Percentiles rank a stretch among this genome's conserved stretches.
Evolutionary conservation across 805 yeast genomes (phyloP).

Genomic region (Candida peoriensis): DNA sequence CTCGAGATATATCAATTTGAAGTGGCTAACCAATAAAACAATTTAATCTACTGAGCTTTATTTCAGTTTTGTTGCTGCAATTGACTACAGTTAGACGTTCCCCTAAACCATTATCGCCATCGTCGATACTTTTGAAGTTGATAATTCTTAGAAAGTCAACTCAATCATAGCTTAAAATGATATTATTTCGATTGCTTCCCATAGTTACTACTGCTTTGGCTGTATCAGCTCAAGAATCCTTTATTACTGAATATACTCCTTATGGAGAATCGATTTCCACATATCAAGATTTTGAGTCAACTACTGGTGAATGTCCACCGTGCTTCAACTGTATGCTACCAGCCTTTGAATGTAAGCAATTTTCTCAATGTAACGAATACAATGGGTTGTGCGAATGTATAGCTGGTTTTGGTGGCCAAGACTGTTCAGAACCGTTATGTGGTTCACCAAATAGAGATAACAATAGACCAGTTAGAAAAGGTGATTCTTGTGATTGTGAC

Average conservation of each 20-base stretch:
- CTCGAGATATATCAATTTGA: too few relatives aligned
- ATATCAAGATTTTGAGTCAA: conserved; percentile 2
- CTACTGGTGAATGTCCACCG: conserved; percentile 61
- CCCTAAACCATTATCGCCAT: too few relatives aligned
- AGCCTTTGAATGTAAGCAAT: conserved; percentile 85
- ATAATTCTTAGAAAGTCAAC: too few relatives aligned
- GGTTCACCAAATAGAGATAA: conserved; percentile 68
- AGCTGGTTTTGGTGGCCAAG: conserved; percentile 90
- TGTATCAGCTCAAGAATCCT: not conserved
- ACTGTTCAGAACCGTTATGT: conserved; percentile 84
- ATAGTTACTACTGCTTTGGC: too few relatives aligned
- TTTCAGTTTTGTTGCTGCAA: too few relatives aligned
- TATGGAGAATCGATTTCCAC: not conserved
- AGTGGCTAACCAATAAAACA: too few relatives aligned
- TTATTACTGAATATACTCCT: conserved; percentile 1
- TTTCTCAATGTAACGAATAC: conserved; percentile 78
- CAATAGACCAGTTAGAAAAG: conserved; percentile 58
- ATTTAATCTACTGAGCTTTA: too few relatives aligned
- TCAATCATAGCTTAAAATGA: too few relatives aligned
- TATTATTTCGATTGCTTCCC: too few relatives aligned
- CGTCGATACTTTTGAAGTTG: too few relatives aligned
- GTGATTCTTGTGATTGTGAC: conserved; percentile 59
- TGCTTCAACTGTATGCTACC: conserved; percentile 95
- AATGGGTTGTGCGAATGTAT: conserved; percentile 92
- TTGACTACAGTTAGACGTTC: too few relatives aligned